Base-by-base conservation (phyloP, 768 basidiomycete species). In the Termitomyces eurrhizus region DNA sequence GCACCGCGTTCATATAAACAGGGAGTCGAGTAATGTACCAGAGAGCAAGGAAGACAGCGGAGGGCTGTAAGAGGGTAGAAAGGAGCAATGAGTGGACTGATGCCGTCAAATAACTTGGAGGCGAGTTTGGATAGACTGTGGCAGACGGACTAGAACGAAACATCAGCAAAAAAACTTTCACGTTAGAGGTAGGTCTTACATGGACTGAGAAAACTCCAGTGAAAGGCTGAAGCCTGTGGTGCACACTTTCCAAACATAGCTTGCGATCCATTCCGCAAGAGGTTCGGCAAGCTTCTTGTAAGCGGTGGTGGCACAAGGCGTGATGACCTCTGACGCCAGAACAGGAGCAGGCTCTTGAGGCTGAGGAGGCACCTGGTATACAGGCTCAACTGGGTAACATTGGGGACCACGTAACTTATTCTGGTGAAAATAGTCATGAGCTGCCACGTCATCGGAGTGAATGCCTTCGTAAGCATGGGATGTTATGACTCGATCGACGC, bases 21-120 rank as follows among this genome's bases (percentile, higher is more conserved):
- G 91, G 91, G 21, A 93, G 78, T 52, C 84, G 86, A 41, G 84
- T 84, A 56, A 93, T 90, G 69, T 93, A 93, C 90, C 91, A 92
- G 49, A 93, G 64, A 3, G 89, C 87, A 56, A 93, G 75, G 62
- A 92, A 80, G 50, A 92, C 81, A 35, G 88, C 91, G 7, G 90
- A 92, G 1, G 91, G 91, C 68, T 93, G 91, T 55, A 93, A 74
- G 48, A 93, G 77, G 3, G 91, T 93, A 7, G 91, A 90, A 57
- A 92, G 78, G 60, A 93, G 69, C 65, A 93, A 75, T 9, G 87
- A 86, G 64, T 91, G 91, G 29, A 91, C 80, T 8, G 86, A 83
- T 14, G 79, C 72, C 16, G 83, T 78, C 60, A 93, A 75, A 66
- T 82, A 77, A 46, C 69, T 71, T 0, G 87, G 88, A 29, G 84